These are phyloP conservation scores for Candida mesenterica DNA, from an alignment of 1,139 yeast genomes.

Conservation along the genomic window DNA sequence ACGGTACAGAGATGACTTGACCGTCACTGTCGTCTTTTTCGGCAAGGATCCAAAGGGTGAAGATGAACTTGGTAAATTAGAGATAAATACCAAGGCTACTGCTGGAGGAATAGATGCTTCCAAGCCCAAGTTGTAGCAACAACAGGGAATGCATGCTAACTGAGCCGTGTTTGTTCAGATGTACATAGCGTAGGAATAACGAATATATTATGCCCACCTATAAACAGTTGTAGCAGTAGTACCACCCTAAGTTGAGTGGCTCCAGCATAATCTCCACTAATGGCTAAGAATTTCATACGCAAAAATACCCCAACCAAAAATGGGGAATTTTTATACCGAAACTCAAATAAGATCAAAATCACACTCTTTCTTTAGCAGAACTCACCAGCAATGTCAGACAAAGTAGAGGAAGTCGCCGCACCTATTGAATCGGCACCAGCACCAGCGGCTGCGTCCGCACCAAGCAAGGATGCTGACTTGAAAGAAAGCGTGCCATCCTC, in stretches of 20 bases:
- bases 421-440: background rate
- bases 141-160: background rate
- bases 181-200: too few species aligned
- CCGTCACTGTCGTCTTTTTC: conserved; percentile 93
- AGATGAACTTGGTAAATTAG: conserved; percentile 49
- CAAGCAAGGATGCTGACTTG: background rate
- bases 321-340: conserved; percentile 4
- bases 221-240: too few species aligned
- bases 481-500: conserved; percentile 5
- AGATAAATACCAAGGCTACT: conserved; percentile 56
- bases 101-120: conserved; percentile 51
- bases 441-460: background rate
- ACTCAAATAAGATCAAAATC: background rate
- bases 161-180: too few species aligned
- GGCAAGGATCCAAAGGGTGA: conserved; percentile 52
- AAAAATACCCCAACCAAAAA: conserved; percentile 2
- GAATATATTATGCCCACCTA: too few species aligned
- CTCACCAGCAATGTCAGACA: background rate
- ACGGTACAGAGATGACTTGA: conserved; percentile 89
- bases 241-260: too few species aligned
- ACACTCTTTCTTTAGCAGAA: background rate
- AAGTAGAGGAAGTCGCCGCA: background rate
- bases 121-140: conserved; percentile 46
- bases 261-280: too few species aligned
- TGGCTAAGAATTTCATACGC: too few species aligned